Base-by-base conservation (phyloP, 2,329 filamentous ascomycete genomes). In the Cryphonectria parasitica region DNA sequence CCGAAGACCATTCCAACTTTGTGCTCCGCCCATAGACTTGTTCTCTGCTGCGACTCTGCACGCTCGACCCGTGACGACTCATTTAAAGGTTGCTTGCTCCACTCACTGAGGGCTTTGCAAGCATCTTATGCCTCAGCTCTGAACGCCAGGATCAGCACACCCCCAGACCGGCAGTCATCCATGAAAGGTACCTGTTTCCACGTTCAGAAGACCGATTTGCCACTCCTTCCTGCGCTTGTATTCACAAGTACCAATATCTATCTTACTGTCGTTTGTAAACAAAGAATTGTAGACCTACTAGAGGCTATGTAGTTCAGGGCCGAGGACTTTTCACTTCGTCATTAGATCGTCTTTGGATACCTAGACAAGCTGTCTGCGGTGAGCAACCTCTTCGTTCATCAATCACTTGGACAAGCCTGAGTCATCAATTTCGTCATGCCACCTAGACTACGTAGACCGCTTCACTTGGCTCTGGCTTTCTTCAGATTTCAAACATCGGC, bases 201-300 rank as follows among this genome's bases (percentile, higher is more conserved):
- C 25, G 13, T 25, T 17, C 5, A 56, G 25, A 56, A 56, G 52
- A 56, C 52, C 52, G 8, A 15, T 4, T 56, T 28, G 2, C 25
- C 25, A 56, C 25, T 56, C 15, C 25, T 28, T 31, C 11, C 10
- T 28, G 52, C 25, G 11, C n/a, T 28, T 56, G 25, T 66, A 61
- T 68, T 43, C 61, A 61, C 41, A n/a, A 61, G 45, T 63, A 25
- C 52, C 66, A 68, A 39, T 49, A 56, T 39, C 69, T 52, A 22
- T 41, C 10, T 43, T 43, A 64, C 45, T 17, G 19, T 28, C n/a
- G 8, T 56, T 7, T 25, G 52, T 54, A 25, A 10, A 22, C n/a
- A 13, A 25, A 13, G 7, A 17, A 56, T 15, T 3, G 52, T 11
- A 56, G 52, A 28, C 25, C 25, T 56, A 7, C 1, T 17, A 56